phyloP scores from a whole-genome alignment of 306 rosid species.

The Benincasa hispida region DNA sequence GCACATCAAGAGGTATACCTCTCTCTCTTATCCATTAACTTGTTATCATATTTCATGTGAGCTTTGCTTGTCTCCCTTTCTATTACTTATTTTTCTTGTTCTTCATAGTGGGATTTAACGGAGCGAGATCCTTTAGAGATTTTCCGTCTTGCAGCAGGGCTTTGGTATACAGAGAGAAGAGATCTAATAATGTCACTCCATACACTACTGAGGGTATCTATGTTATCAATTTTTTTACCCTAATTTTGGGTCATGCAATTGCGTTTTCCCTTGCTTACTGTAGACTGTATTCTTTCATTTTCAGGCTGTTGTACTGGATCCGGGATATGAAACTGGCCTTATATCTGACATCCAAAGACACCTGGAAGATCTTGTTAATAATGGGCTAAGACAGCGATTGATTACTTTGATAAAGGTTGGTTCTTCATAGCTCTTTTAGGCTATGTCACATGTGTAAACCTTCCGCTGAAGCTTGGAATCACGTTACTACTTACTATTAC shows the following conservation, averaged over 20 bases:
- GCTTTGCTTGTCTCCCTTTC: not conserved
- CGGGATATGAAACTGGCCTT: slow-evolving; percentile 69
- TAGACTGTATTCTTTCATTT: slow-evolving; percentile 8
- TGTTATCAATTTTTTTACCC: slow-evolving; percentile 1
- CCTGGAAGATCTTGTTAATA: slow-evolving; percentile 68
- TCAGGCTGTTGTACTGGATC: slow-evolving; percentile 95
- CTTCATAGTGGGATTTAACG: slow-evolving; percentile 74
- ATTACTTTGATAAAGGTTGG: slow-evolving; percentile 83
- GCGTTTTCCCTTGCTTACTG: not conserved
- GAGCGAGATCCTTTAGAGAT: slow-evolving; percentile 79
- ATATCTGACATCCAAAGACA: slow-evolving; percentile 68
- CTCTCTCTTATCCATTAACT: slow-evolving; percentile 2
- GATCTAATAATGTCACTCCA: slow-evolving; percentile 75
- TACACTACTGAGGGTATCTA: slow-evolving; percentile 68
- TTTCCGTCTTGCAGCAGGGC: slow-evolving; percentile 78
- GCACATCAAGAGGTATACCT: slow-evolving; percentile 76
- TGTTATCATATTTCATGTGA: not conserved
- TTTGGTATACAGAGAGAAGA: slow-evolving; percentile 95
- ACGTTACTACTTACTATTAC: not conserved
- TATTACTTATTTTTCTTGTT: not conserved
- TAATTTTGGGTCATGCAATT: slow-evolving; percentile 4
- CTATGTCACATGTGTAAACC: not conserved
- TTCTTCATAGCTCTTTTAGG: not conserved
- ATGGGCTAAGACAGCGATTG: slow-evolving; percentile 73
- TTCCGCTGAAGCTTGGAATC: not conserved